phyloP scores from a whole-genome alignment of 331 rosid species.

The Malus hybrid region DNA sequence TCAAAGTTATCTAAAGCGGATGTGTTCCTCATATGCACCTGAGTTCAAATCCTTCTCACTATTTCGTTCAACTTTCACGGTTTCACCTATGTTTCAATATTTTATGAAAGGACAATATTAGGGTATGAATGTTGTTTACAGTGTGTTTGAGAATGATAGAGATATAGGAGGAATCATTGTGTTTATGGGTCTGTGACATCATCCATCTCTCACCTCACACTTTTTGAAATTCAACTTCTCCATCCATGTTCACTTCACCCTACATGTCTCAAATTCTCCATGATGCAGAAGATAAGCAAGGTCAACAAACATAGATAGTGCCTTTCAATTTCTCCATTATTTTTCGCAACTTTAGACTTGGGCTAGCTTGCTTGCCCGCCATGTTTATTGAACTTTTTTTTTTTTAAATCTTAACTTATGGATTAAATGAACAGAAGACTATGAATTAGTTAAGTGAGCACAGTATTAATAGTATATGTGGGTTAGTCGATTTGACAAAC shows the following conservation, averaged over 20 bases:
- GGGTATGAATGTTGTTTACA: too few species aligned
- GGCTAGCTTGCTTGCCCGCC: not conserved
- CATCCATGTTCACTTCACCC: conserved; percentile 8
- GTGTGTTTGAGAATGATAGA: not conserved
- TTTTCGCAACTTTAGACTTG: not conserved
- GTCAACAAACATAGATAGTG: conserved; percentile 1
- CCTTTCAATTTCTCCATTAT: not conserved
- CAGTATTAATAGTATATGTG: too few species aligned
- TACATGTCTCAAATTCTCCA: conserved; percentile 3
- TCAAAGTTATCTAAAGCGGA: not conserved
- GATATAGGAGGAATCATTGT: not conserved
- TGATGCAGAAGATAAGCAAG: conserved; percentile 5
- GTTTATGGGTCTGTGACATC: not conserved
- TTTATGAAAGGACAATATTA: too few species aligned
- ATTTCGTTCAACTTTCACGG: not conserved
- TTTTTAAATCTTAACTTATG: not conserved
- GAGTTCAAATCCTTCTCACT: not conserved
- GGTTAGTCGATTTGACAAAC: too few species aligned
- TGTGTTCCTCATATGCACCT: not conserved
- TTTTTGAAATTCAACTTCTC: not conserved
- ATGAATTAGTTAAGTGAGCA: not conserved
- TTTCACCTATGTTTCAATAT: too few species aligned
- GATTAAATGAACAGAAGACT: not conserved
- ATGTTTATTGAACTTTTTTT: not conserved
- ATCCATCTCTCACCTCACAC: not conserved